Base-by-base conservation (phyloP, 108 stramenopile species). In the Cyclostephanos tholiformis region DNA sequence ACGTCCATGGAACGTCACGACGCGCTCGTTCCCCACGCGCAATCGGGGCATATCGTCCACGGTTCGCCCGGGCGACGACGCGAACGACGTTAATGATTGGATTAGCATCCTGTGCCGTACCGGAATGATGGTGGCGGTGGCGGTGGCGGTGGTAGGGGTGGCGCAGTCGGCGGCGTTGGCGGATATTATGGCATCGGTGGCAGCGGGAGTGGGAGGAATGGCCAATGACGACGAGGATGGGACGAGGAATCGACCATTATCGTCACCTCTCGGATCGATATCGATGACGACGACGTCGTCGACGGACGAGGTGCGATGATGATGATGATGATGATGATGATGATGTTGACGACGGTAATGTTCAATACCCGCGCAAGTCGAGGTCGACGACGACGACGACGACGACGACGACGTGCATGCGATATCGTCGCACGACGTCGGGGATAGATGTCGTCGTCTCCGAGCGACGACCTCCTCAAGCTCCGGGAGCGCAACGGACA, bases 21-120 rank as follows among this genome's bases (percentile, higher is more conserved):
- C 58, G 2, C 78, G 71, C 46, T 79, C 78, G 48, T 65, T 65
- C 7, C 71, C 78, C 16, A 79, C 51, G 51, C 41, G 38, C 4
- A 63, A 13, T 65, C 8, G 36, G 10, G 50, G 61, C 23, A 29
- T 32, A 11, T 20, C 19, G 20, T 20, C 20, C 23, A 5, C 25
- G 11, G 55, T 1, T 23, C 55, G 20, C 25, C 36, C n/a, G 27
- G 59, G 59, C 13, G 30, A 60, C 13, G 30, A 60, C 17, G 59
- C 59, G 0, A 60, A 17, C 14, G 59, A 60, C n/a, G 12, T 16
- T 14, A 60, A 13, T 2, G 29, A 60, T 38, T 60, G 59, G 4
- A 36, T 36, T 14, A 60, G 59, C 59, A 60, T 32, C n/a, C 36
- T 60, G 30, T 60, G 59, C 11, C 36, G 59, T 14, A 60, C 32